phyloP scores from a whole-genome alignment of 1,284 basidiomycete genomes.

The Grifola frondosa region DNA sequence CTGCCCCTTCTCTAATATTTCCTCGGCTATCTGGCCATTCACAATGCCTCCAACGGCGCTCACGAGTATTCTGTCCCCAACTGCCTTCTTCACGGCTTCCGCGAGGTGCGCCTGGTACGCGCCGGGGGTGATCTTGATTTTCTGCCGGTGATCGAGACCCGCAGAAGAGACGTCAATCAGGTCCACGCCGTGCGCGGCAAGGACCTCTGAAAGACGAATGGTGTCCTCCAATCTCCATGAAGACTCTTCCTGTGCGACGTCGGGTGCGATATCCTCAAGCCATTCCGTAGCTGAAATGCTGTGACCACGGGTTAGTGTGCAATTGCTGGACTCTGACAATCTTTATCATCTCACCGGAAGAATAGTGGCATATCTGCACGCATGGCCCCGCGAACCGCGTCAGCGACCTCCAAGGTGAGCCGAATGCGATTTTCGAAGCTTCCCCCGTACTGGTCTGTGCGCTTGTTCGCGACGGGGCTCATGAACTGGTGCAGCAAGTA shows the following conservation, averaged over 20 bases:
- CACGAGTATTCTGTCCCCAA: slow-evolving; percentile 41
- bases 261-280: slow-evolving; percentile 44
- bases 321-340: slow-evolving; percentile 35
- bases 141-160: slow-evolving; percentile 38
- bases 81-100: slow-evolving; percentile 44
- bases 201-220: slow-evolving; percentile 40
- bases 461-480: slow-evolving; percentile 63
- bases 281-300: slow-evolving; percentile 53
- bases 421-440: slow-evolving; percentile 58
- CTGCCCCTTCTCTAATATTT: no score
- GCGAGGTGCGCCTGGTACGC: slow-evolving; percentile 50
- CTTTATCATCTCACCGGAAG: slow-evolving; percentile 42
- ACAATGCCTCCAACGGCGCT: slow-evolving; percentile 63
- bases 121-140: slow-evolving; percentile 2
- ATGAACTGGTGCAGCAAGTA: slow-evolving; percentile 55
- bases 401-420: slow-evolving; percentile 46
- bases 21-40: slow-evolving; percentile 53
- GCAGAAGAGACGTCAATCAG: slow-evolving; percentile 53
- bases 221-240: slow-evolving; percentile 54
- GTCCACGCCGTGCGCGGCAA: slow-evolving; percentile 50
- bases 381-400: slow-evolving; percentile 40
- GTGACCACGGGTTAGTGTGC: slow-evolving; percentile 32
- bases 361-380: slow-evolving; percentile 46
- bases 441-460: slow-evolving; percentile 74
- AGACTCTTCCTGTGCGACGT: slow-evolving; percentile 36